Base-by-base conservation (phyloP, 1,284 basidiomycete genomes). In the Phaffia rhodozyma region DNA sequence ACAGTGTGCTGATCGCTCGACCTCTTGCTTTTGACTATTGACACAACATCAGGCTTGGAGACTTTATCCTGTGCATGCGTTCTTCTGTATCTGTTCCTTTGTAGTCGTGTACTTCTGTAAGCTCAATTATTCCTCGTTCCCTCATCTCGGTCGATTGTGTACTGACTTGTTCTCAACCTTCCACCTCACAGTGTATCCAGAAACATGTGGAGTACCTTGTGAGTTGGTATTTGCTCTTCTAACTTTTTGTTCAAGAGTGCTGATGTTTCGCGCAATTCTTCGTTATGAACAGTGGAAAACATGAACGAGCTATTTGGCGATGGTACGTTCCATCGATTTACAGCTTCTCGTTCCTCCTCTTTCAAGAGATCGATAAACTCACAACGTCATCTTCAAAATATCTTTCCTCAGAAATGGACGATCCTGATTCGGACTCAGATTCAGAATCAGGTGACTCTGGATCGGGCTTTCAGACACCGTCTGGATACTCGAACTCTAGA, bases 11-110 rank as follows among this genome's bases (percentile, higher is more conserved):
- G 13, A 43, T 43, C 38, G 38, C 5, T 16, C 38, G 38, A 11
- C 16, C 38, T 43, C 16, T 11, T 43, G 38, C 38, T 56, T 34
- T n/a, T 58, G 2, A 25, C 38, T 48, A 47, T 48, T 30, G 29
- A 11, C 5, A 1, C 7, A 9, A 23, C 16, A n/a, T 30, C 58
- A 59, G 58, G 25, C 52, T 43, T 98, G 94, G 93, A 82, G 89
- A 60, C 77, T 97, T 60, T 97, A 97, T 76, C 89, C 90, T 0
- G 92, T 98, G 88, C 91, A 96, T 70, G 91, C 89, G 16, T 91
- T 91, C 77, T 94, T 94, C 78, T 93, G 92, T 74, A 82, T 83
- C 20, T 84, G 86, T 72, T 91, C 89, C 69, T 92, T 96, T 72
- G 79, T 92, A 49, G 77, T 92, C 32, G 86, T 89, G 5, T 89